Evolutionary conservation across 331 rosid genomes (phyloP), one percentile per base, ranked within the genome.

Genomic region (Malus hybrid): DNA sequence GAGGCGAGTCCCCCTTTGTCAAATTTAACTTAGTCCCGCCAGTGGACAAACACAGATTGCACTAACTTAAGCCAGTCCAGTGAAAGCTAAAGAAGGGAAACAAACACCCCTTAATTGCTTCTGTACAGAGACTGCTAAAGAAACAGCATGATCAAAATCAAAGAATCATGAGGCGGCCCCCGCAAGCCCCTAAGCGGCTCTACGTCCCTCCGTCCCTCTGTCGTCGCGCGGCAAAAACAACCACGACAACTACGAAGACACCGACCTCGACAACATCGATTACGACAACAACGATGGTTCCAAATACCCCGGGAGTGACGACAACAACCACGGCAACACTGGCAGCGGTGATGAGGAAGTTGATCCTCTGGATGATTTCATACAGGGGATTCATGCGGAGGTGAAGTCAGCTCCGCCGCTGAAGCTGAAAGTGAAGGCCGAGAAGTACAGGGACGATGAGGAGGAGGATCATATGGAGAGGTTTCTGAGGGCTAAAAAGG

Each of bases 401-500:
- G 86, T 94, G 96, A 85, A 6, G 80, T 82, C 96, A 10, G 86
- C 96, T 55, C 96, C 97, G 48, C 87, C 90, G 24, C 88, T 90
- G 20, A 83, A 83, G 88, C 81, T 84, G 44, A 87, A 84, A 50
- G 95, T 84, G 86, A 90, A 89, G 83, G 81, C 63, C 1, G 97
- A 92, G 52, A 89, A 89, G 89, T 94, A 82, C 24, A 78, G 28
- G 73, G 99, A 94, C 19, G 99, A 94, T 7, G 96, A 86, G 2
- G 97, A 94, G 14, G 96, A 94, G 5, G 98, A 93, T 74, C 99
- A 88, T 18, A 85, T 92, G 95, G 99, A 94, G 84, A 92, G 93
- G 57, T 94, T 91, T 70, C 76, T 94, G 67, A 84, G 83, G 80
- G 99, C 99, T 14, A 94, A 94, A 81, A 94, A 92, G 90, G 99